Percentiles rank a stretch among this genome's conserved stretches.
Evolutionary conservation across 495 filamentous ascomycete genomes (phyloP).

Genomic region (Trichocladium antarcticum): DNA sequence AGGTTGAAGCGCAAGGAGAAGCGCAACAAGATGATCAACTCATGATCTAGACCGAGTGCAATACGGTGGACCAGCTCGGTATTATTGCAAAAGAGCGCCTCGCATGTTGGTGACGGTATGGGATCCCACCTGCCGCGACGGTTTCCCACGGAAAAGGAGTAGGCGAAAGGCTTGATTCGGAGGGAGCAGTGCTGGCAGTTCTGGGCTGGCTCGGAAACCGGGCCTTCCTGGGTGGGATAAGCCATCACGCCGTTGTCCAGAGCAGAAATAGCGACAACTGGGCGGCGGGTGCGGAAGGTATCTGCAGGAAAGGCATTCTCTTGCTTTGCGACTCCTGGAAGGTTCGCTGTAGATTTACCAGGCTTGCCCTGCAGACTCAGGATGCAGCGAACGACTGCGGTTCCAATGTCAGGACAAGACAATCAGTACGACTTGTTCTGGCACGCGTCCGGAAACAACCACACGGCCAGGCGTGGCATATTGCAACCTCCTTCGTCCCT

Average conservation of each 20-base stretch:
- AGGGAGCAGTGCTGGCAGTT: not conserved
- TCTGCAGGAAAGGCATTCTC: not conserved
- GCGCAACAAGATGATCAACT: slow-evolving; percentile 91
- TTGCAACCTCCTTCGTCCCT: too few relatives aligned
- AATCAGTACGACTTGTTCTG: too few relatives aligned
- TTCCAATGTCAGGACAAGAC: too few relatives aligned
- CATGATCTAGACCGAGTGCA: slow-evolving; percentile 39
- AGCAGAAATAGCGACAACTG: too few relatives aligned
- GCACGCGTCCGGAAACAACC: too few relatives aligned
- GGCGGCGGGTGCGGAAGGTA: too few relatives aligned
- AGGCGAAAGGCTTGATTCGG: not conserved
- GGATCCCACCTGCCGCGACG: not conserved
- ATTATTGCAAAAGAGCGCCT: not conserved
- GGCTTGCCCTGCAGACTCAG: too few relatives aligned
- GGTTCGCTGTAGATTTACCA: too few relatives aligned
- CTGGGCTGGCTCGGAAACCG: not conserved
- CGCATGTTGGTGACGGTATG: not conserved
- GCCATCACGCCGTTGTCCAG: not conserved
- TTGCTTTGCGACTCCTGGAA: too few relatives aligned
- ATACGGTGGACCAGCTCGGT: not conserved
- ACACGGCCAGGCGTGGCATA: too few relatives aligned
- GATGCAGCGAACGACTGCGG: too few relatives aligned
- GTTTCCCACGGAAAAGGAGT: not conserved
- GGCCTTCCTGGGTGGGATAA: not conserved
- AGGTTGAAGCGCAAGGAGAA: slow-evolving; percentile 89